phyloP scores from a whole-genome alignment of 1,139 yeast genomes.

The Kodamaea sp. region DNA sequence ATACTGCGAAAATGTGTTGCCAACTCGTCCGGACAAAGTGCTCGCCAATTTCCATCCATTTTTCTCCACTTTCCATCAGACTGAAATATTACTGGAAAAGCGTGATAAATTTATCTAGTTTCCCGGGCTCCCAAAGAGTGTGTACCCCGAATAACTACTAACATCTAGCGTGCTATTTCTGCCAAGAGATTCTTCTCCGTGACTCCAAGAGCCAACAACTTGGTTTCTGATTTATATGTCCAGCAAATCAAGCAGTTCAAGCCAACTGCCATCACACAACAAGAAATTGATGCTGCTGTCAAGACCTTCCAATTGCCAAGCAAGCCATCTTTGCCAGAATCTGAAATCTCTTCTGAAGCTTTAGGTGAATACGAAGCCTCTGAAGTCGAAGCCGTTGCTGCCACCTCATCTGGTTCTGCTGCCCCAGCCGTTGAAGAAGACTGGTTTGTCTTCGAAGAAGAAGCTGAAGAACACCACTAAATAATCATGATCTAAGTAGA shows the following conservation, averaged over 20 bases:
- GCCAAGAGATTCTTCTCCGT: conserved; percentile 47
- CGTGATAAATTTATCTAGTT: too few relatives aligned
- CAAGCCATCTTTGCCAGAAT: conserved; percentile 70
- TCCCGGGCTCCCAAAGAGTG: not conserved
- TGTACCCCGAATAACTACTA: conserved; percentile 13
- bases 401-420: conserved; percentile 26
- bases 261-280: conserved; percentile 72
- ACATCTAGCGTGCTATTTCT: conserved; percentile 28
- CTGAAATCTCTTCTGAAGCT: conserved; percentile 75
- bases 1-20: too few relatives aligned
- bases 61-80: too few relatives aligned
- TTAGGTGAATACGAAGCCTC: conserved; percentile 73
- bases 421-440: conserved; percentile 61
- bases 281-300: conserved; percentile 78
- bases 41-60: too few relatives aligned
- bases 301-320: conserved; percentile 79
- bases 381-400: conserved; percentile 67
- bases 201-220: conserved; percentile 54
- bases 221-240: conserved; percentile 83
- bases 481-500: too few relatives aligned
- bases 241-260: conserved; percentile 86
- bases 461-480: conserved; percentile 75
- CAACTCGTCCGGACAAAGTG: too few relatives aligned
- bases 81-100: too few relatives aligned
- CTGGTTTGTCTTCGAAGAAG: conserved; percentile 85